Evolutionary conservation across 331 rosid species (phyloP).

Genomic region (Malus hybrid): DNA sequence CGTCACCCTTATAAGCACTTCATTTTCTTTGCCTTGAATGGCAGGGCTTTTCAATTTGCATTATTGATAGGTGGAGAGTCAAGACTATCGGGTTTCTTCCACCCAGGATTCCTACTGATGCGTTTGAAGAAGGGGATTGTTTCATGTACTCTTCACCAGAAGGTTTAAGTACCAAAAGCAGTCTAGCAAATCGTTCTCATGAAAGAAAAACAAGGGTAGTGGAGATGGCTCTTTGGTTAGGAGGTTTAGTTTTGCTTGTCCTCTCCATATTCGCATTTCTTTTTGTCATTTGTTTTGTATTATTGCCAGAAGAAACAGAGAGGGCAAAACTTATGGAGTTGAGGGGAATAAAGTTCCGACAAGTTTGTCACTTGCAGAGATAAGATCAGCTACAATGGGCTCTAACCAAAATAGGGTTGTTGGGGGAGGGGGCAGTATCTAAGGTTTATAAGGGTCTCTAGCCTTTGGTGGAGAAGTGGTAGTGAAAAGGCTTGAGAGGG

Average conservation of each 20-base stretch:
- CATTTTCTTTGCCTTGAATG: slow-evolving; percentile 67
- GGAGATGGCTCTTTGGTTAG: slow-evolving; percentile 48
- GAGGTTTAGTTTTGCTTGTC: slow-evolving; percentile 45
- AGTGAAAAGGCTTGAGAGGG: slow-evolving; percentile 53
- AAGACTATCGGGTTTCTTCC: slow-evolving; percentile 38
- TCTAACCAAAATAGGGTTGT: slow-evolving; percentile 49
- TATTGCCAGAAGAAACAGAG: background rate
- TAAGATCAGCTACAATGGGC: slow-evolving; percentile 71
- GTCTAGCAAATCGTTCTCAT: background rate
- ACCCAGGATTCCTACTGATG: slow-evolving; percentile 31
- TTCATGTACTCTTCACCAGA: slow-evolving; percentile 43
- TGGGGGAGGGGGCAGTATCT: slow-evolving; percentile 74
- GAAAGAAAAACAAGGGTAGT: slow-evolving; percentile 16
- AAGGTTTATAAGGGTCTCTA: slow-evolving; percentile 70
- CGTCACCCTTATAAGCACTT: slow-evolving; percentile 57
- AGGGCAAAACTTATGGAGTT: slow-evolving; percentile 18
- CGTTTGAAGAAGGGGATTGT: slow-evolving; percentile 53
- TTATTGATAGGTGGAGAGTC: slow-evolving; percentile 50
- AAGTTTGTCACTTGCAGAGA: slow-evolving; percentile 62
- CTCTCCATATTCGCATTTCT: slow-evolving; percentile 29
- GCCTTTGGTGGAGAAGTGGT: slow-evolving; percentile 62
- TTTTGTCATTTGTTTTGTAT: background rate
- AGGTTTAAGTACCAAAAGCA: slow-evolving; percentile 3
- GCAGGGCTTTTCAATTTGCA: slow-evolving; percentile 45
- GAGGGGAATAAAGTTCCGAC: slow-evolving; percentile 44